Percentiles rank a stretch among this genome's conserved stretches.
These are phyloP conservation scores for Penicillium canescens DNA, from an alignment of 495 filamentous ascomycete genomes.

Conservation along the genomic window DNA sequence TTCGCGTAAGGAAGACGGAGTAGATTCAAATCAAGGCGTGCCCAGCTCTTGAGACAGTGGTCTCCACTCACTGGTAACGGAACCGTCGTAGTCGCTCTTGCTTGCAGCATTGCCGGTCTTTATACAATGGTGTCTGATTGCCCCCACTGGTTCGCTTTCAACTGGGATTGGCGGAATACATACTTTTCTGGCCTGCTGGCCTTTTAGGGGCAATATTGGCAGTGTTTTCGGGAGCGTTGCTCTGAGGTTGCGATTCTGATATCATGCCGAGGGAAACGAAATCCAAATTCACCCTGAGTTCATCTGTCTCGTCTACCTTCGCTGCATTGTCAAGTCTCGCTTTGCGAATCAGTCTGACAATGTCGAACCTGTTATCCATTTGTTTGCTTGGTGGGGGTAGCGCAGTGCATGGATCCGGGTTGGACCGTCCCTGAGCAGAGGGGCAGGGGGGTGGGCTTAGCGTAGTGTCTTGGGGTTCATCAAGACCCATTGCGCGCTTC, in stretches of 20 bases:
- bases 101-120: slow-evolving; percentile 43
- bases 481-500: slow-evolving; percentile 51
- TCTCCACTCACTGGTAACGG: slow-evolving; percentile 60
- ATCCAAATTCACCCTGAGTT: slow-evolving; percentile 65
- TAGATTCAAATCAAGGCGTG: slow-evolving; percentile 60
- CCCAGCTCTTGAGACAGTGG: slow-evolving; percentile 39
- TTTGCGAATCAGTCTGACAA: slow-evolving; percentile 86
- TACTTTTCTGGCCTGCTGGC: slow-evolving; percentile 9
- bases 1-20: slow-evolving; percentile 24
- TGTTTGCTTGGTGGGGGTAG: slow-evolving; percentile 71
- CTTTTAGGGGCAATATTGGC: slow-evolving; percentile 27
- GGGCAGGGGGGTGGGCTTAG: slow-evolving; percentile 22
- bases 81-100: slow-evolving; percentile 43
- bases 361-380: slow-evolving; percentile 64
- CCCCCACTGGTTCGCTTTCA: slow-evolving; percentile 72
- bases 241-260: slow-evolving; percentile 41
- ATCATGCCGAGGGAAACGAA: slow-evolving; percentile 79
- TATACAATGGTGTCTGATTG: slow-evolving; percentile 53
- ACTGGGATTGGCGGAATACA: slow-evolving; percentile 42
- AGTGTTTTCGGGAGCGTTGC: slow-evolving; percentile 30
- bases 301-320: slow-evolving; percentile 47
- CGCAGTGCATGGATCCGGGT: slow-evolving; percentile 86
- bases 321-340: slow-evolving; percentile 55
- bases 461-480: slow-evolving; percentile 30
- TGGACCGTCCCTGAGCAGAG: slow-evolving; percentile 76